These are phyloP conservation scores for Hygrocybe coccinea DNA, from an alignment of 768 basidiomycete species.

Conservation along the genomic window DNA sequence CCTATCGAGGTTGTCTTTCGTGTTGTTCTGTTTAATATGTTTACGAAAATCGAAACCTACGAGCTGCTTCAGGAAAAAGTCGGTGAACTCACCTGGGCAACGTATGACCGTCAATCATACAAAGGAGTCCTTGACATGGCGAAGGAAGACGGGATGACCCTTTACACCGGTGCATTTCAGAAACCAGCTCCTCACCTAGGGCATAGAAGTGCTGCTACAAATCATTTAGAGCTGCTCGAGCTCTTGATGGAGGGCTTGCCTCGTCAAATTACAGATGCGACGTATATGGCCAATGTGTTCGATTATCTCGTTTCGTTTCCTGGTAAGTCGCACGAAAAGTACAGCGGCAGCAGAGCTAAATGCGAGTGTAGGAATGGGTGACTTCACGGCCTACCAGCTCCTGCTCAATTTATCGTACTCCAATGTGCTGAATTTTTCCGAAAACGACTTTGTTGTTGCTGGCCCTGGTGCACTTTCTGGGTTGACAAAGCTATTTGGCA, in stretches of 20 bases:
- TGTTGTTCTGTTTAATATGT: constrained; percentile 63
- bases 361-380: constrained; percentile 47
- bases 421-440: constrained; percentile 53
- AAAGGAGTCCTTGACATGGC: constrained; percentile 45
- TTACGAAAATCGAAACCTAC: constrained; percentile 71
- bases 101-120: constrained; percentile 52
- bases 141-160: constrained; percentile 32
- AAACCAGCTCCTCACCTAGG: constrained; percentile 63
- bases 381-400: constrained; percentile 68
- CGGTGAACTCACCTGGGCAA: constrained; percentile 56
- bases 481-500: constrained; percentile 62
- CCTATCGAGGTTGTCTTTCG: constrained; percentile 66
- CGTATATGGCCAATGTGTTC: constrained; percentile 59
- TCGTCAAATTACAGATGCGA: constrained; percentile 41
- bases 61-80: constrained; percentile 49
- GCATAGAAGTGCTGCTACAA: constrained; percentile 42
- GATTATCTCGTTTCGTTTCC: constrained; percentile 56
- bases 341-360: not conserved
- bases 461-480: constrained; percentile 66
- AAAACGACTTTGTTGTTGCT: constrained; percentile 63
- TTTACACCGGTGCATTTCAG: constrained; percentile 71
- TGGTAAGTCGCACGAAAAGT: constrained; percentile 24
- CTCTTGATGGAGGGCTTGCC: constrained; percentile 57
- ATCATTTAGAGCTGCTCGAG: constrained; percentile 61
- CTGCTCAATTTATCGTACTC: constrained; percentile 58